Base-by-base conservation (phyloP, 768 basidiomycete genomes). In the Naganishia kalamii region DNA sequence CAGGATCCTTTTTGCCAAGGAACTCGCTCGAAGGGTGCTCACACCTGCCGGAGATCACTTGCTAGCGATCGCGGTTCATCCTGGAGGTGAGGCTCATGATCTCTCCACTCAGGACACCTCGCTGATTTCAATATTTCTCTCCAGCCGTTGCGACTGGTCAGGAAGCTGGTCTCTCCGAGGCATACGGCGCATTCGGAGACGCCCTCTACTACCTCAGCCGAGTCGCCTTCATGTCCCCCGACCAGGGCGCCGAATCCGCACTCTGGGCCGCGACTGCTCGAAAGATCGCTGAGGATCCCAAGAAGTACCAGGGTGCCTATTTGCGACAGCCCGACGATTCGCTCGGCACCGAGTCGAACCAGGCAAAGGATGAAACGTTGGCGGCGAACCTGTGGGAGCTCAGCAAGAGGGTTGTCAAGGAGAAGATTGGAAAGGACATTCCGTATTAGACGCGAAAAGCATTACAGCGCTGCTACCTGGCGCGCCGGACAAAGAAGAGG, bases 181-280 rank as follows among this genome's bases (percentile, higher is more conserved):
- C 73, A 4, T 78, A 78, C 69, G 70, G 70, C 10, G 40, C 68
- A 8, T 63, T 74, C 2, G 77, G 77, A 10, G 72, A 70, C 46
- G 65, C 65, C 17, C 64, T 78, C 41, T 72, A 73, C 51, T 67
- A 41, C 15, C 73, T 67, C 12, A 66, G 71, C 33, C 68, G 66
- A 23, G 52, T 73, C n/a, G 40, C 71, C 17, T 78, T 78, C 74
- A 78, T 76, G 77, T 68, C 72, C 8, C 68, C 70, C 15, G 75
- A 78, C 46, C 75, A 76, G 65, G 77, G 77, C 13, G 59, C 70
- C n/a, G 77, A 78, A 66, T 66, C 65, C 11, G 73, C 74, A 15
- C 60, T 75, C 2, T 78, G 75, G 75, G 77, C 77, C 2, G 72
- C 69, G 2, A 74, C 72, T 12, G 60, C 54, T 4, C 60, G 63